phyloP scores from a whole-genome alignment of 164 flowering plant genomes.

The Berberis thunbergii region DNA sequence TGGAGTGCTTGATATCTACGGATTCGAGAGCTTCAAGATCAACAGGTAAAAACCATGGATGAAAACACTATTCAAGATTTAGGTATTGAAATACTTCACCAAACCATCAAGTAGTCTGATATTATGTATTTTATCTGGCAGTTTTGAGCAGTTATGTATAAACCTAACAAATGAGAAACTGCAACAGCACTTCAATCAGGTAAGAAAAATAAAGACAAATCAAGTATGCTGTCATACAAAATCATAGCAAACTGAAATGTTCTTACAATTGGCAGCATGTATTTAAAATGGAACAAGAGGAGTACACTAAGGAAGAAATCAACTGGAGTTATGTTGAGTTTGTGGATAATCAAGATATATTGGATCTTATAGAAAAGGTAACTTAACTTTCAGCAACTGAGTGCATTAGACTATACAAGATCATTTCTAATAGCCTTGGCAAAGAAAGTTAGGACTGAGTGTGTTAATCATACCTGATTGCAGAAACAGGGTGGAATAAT shows the following conservation, averaged over 20 bases:
- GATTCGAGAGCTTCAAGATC: conserved; percentile 83
- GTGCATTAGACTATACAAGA: neutral
- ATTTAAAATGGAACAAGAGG: conserved; percentile 89
- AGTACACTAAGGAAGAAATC: conserved; percentile 69
- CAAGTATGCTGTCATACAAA: neutral
- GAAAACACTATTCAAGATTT: neutral
- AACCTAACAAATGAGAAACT: conserved; percentile 86
- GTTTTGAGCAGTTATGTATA: conserved; percentile 92
- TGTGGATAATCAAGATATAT: conserved; percentile 81
- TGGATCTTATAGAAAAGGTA: conserved; percentile 86
- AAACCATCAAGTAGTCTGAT: conserved; percentile 8
- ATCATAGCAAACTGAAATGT: neutral
- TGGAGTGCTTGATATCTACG: conserved; percentile 87
- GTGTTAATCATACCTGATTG: conserved; percentile 5
- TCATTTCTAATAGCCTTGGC: neutral
- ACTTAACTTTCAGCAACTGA: neutral
- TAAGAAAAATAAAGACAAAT: conserved; percentile 8
- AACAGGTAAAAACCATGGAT: conserved; percentile 46
- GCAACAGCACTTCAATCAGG: conserved; percentile 94
- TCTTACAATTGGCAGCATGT: conserved; percentile 49
- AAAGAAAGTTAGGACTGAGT: neutral
- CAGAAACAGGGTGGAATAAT: conserved; percentile 92
- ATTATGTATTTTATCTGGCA: conserved; percentile 15
- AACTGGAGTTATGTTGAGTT: conserved; percentile 92
- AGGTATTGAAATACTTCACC: neutral